A percentile compares a stretch with the other conserved stretches of the same genome.
These are phyloP conservation scores for Chrysopogon serrulatus DNA, from an alignment of 176 grass and related monocot genomes.

Conservation along the genomic window DNA sequence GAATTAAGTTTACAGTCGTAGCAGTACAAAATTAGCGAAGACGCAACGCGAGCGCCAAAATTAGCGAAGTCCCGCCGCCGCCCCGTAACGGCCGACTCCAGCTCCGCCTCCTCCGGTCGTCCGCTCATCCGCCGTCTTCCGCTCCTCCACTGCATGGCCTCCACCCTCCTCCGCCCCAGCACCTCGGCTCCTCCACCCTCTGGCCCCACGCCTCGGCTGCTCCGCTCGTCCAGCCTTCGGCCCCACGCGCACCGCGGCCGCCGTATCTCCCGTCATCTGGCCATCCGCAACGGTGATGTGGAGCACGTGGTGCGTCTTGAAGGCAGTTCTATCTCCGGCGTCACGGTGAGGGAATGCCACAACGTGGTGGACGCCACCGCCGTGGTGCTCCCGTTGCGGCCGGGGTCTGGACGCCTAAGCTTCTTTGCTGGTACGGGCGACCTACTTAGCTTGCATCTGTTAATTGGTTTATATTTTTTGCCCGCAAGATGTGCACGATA, in stretches of 20 bases:
- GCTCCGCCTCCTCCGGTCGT: background rate
- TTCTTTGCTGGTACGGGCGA: background rate
- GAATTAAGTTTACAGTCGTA: too few species aligned
- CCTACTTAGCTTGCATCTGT: background rate
- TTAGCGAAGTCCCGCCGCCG: background rate
- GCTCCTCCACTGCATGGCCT: background rate
- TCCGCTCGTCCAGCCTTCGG: background rate
- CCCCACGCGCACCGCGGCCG: background rate
- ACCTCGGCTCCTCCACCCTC: background rate
- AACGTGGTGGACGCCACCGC: background rate
- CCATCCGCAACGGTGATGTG: background rate
- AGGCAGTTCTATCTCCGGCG: background rate
- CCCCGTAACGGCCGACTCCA: background rate
- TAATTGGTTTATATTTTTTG: background rate
- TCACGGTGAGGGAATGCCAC: background rate
- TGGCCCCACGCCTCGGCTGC: background rate
- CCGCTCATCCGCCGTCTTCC: background rate
- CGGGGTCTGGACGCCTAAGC: background rate
- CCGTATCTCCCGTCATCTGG: background rate
- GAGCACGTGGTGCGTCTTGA: background rate
- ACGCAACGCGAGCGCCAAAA: background rate
- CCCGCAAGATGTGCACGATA: background rate
- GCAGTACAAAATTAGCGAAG: background rate
- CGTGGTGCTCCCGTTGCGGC: background rate
- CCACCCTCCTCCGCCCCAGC: background rate